These are phyloP conservation scores for Penicillium expansum DNA, from an alignment of 2,329 filamentous ascomycete species.

Conservation along the genomic window DNA sequence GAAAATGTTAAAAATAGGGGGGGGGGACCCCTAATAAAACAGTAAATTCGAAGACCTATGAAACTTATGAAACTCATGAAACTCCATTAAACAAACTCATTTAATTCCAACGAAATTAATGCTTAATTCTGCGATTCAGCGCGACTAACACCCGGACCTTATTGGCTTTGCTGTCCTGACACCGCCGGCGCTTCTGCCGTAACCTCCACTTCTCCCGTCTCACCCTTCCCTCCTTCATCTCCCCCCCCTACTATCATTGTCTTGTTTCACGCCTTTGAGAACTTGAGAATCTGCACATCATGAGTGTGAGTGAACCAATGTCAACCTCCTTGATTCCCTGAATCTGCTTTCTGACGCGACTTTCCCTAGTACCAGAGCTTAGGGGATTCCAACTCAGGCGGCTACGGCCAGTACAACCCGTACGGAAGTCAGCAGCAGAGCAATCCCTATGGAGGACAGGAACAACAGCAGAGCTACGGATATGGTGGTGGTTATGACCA, in stretches of 20 bases:
- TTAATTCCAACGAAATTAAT: neutral
- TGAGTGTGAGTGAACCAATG: constrained; percentile 51
- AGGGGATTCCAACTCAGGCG: constrained; percentile 33
- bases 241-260: neutral
- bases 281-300: constrained; percentile 30
- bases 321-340: neutral
- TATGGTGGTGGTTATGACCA: constrained; percentile 30
- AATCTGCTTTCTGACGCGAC: constrained; percentile 11
- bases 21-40: neutral
- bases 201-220: constrained; percentile 24
- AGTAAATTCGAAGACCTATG: neutral
- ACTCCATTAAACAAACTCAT: neutral
- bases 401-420: constrained; percentile 57
- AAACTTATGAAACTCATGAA: neutral
- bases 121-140: constrained; percentile 1
- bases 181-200: constrained; percentile 22
- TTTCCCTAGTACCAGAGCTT: constrained; percentile 29
- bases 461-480: constrained; percentile 23
- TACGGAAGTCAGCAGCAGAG: constrained; percentile 41
- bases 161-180: constrained; percentile 8
- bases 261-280: neutral
- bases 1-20: neutral
- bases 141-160: constrained; percentile 9
- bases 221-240: constrained; percentile 20
- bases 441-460: constrained; percentile 32